phyloP scores from a whole-genome alignment of 495 filamentous ascomycete species.

The Aspergillus bridgeri region DNA sequence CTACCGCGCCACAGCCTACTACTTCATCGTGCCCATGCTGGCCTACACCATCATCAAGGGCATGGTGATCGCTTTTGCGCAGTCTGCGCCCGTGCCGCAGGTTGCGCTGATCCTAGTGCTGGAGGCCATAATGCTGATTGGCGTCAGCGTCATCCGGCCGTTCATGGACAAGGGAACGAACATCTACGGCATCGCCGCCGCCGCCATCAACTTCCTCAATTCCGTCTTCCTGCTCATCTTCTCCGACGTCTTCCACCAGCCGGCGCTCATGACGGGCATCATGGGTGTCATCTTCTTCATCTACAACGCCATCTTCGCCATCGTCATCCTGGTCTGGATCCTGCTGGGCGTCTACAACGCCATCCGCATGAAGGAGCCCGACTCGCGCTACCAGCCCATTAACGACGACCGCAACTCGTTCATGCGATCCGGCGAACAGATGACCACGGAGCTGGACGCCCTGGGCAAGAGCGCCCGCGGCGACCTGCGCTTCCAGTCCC shows the following conservation, averaged over 20 bases:
- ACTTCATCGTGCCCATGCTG: conserved; percentile 85
- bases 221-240: conserved; percentile 82
- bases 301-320: conserved; percentile 80
- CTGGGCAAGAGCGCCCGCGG: conserved; percentile 89
- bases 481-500: conserved; percentile 39
- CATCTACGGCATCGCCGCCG: conserved; percentile 91
- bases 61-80: conserved; percentile 85
- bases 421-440: conserved; percentile 90
- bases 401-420: conserved; percentile 93
- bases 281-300: conserved; percentile 95
- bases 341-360: conserved; percentile 79
- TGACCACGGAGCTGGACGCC: conserved; percentile 89
- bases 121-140: conserved; percentile 77
- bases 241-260: conserved; percentile 79
- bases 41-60: conserved; percentile 79
- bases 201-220: conserved; percentile 85
- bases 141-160: conserved; percentile 74
- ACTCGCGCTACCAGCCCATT: conserved; percentile 95
- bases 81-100: conserved; percentile 69
- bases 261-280: conserved; percentile 81
- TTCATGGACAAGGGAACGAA: conserved; percentile 99
- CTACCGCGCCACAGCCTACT: conserved; percentile 94
- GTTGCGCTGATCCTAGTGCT: conserved; percentile 82
- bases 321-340: conserved; percentile 83
- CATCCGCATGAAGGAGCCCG: conserved; percentile 89